Conservation (phyloP, 1,139 yeast genomes). For the Hemisphaericaspora lyxosophila region DNA sequence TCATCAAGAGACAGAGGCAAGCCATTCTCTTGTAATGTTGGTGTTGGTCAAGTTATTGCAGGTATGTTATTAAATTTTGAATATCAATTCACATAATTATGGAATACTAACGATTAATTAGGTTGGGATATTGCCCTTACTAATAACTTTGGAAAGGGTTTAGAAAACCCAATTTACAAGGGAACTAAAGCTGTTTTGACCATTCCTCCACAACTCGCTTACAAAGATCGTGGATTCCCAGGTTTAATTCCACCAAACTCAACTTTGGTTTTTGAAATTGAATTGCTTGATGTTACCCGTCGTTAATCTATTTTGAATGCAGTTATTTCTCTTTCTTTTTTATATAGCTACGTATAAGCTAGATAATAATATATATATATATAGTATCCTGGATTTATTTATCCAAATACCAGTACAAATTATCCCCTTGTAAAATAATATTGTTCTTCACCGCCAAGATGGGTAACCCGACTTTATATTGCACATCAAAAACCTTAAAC, state of each 20-base stretch:
- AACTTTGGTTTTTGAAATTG: conserved; percentile 89
- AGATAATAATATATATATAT: background rate
- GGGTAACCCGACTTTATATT: conserved; percentile 64
- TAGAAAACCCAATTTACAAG: conserved; percentile 93
- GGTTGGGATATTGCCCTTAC: conserved; percentile 72
- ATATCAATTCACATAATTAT: too few species aligned
- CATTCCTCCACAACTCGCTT: conserved; percentile 91
- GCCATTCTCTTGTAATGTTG: conserved; percentile 91
- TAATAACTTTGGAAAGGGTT: conserved; percentile 46
- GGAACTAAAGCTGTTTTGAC: conserved; percentile 92
- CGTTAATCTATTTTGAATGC: too few species aligned
- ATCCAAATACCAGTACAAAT: conserved; percentile 16
- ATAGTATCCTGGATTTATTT: too few species aligned
- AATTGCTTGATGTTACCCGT: conserved; percentile 78
- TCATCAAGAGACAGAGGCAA: conserved; percentile 90
- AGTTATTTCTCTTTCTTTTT: background rate
- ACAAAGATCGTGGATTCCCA: conserved; percentile 93
- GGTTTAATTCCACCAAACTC: conserved; percentile 96
- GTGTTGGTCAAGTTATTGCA: conserved; percentile 92
- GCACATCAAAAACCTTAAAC: conserved; percentile 61
- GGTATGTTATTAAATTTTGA: background rate
- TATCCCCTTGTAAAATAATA: conserved; percentile 21
- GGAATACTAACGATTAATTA: background rate
- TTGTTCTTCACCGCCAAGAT: conserved; percentile 44
- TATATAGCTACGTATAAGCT: background rate